A percentile compares a stretch with the other conserved stretches of the same genome.
phyloP scores from a whole-genome alignment of 1,284 basidiomycete genomes.

The Fistulinella staudtii region DNA sequence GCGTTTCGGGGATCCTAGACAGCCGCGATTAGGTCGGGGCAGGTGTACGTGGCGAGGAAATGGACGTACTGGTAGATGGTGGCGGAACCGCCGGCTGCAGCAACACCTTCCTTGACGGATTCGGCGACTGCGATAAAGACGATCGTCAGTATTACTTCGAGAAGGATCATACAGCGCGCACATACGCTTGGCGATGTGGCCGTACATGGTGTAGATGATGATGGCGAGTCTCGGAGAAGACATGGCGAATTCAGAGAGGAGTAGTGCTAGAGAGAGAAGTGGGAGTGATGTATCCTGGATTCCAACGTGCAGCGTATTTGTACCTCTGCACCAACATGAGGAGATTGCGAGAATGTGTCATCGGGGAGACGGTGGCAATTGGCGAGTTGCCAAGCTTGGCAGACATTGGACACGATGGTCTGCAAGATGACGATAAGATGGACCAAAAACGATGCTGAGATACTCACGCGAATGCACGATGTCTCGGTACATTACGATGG shows the following conservation, averaged over 20 bases:
- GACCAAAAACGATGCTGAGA: slow-evolving; percentile 9
- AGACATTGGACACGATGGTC: slow-evolving; percentile 14
- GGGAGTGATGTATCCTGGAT: background rate
- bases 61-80: slow-evolving; percentile 41
- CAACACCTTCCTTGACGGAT: slow-evolving; percentile 45
- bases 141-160: background rate
- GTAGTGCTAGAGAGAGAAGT: background rate
- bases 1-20: slow-evolving; percentile 48
- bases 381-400: slow-evolving; percentile 6
- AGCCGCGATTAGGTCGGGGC: background rate
- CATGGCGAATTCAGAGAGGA: slow-evolving; percentile 16
- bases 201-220: slow-evolving; percentile 48
- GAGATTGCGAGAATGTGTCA: slow-evolving; percentile 2
- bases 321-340: slow-evolving; percentile 3
- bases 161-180: background rate
- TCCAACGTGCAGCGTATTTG: slow-evolving; percentile 14
- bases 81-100: slow-evolving; percentile 44
- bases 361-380: background rate
- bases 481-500: background rate
- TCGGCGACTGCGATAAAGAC: slow-evolving; percentile 40
- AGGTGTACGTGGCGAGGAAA: background rate
- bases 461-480: slow-evolving; percentile 15
- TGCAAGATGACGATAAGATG: slow-evolving; percentile 3
- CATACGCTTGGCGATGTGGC: slow-evolving; percentile 42
- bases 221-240: slow-evolving; percentile 39